phyloP scores from a whole-genome alignment of 2,329 filamentous ascomycete genomes.

The Alternaria metachromatica region DNA sequence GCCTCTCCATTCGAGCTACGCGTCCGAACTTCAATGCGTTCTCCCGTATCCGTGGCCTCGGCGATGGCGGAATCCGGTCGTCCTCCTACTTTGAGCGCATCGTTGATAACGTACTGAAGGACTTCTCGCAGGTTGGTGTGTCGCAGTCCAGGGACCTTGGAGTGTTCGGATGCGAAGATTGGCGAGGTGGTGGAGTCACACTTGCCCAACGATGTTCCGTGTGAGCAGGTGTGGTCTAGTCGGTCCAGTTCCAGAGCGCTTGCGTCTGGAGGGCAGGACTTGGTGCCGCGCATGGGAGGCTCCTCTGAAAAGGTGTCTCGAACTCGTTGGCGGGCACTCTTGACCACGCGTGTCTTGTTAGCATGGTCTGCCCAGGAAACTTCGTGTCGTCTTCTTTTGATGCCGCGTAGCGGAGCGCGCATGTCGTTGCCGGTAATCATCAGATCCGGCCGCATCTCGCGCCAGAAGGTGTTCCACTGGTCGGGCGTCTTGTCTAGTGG shows the following conservation, averaged over 20 bases:
- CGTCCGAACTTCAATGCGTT: constrained; percentile 57
- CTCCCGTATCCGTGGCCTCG: constrained; percentile 55
- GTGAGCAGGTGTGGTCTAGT: constrained; percentile 32
- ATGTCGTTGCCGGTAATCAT: constrained; percentile 53
- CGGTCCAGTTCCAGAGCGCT: constrained; percentile 20
- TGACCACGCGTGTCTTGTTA: constrained; percentile 32
- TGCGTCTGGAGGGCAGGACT: constrained; percentile 22
- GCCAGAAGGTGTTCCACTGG: constrained; percentile 36
- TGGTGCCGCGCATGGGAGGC: constrained; percentile 23
- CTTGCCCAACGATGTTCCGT: constrained; percentile 23
- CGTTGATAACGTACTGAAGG: constrained; percentile 60
- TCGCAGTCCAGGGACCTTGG: constrained; percentile 55
- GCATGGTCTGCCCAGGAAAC: constrained; percentile 33
- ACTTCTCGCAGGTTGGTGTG: constrained; percentile 58
- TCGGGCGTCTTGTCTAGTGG: constrained; percentile 44
- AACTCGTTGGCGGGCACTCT: constrained; percentile 33
- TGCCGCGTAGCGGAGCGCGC: constrained; percentile 47
- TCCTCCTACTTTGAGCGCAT: constrained; percentile 60
- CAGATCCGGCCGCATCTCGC: constrained; percentile 52
- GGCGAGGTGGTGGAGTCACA: constrained; percentile 40
- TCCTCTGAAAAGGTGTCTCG: constrained; percentile 43
- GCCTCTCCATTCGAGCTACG: constrained; percentile 53
- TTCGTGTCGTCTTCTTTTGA: constrained; percentile 54
- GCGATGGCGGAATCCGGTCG: constrained; percentile 60
- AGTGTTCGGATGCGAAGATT: constrained; percentile 47